Evolutionary conservation across 257 asterid species (phyloP).

Genomic region (Solanum habrochaites): DNA sequence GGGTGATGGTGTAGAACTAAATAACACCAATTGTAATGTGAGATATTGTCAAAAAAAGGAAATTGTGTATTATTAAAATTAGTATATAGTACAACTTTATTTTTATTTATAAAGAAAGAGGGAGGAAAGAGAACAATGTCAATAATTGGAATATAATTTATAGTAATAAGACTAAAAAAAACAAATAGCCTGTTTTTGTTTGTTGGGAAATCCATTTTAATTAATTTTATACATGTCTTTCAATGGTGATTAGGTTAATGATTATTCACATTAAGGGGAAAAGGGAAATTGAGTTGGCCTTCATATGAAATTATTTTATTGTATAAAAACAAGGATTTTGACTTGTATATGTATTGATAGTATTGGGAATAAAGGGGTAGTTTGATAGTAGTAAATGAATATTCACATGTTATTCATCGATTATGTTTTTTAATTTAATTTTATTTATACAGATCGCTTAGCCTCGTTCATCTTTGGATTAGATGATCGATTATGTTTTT

Average conservation of each 20-base stretch:
- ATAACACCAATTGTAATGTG: background rate
- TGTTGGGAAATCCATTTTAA: background rate
- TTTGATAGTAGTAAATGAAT: background rate
- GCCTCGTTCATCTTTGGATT: too few relatives aligned
- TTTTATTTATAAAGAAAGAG: background rate
- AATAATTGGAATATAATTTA: background rate
- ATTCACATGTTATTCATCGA: background rate
- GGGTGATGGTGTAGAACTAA: background rate
- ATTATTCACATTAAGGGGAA: background rate
- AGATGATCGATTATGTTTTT: too few relatives aligned
- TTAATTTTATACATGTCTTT: background rate
- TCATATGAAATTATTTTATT: background rate
- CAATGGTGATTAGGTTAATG: background rate
- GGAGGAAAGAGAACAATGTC: background rate
- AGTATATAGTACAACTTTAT: background rate
- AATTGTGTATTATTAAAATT: background rate
- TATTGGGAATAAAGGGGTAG: background rate
- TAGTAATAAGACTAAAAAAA: background rate
- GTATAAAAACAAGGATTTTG: background rate
- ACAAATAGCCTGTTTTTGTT: background rate
- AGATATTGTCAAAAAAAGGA: background rate
- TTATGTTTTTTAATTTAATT: too few relatives aligned
- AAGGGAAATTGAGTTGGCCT: background rate
- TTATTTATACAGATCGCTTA: too few relatives aligned
- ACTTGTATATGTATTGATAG: background rate